Base-by-base conservation (phyloP, 257 asterid genomes). In the Verbena officinalis region DNA sequence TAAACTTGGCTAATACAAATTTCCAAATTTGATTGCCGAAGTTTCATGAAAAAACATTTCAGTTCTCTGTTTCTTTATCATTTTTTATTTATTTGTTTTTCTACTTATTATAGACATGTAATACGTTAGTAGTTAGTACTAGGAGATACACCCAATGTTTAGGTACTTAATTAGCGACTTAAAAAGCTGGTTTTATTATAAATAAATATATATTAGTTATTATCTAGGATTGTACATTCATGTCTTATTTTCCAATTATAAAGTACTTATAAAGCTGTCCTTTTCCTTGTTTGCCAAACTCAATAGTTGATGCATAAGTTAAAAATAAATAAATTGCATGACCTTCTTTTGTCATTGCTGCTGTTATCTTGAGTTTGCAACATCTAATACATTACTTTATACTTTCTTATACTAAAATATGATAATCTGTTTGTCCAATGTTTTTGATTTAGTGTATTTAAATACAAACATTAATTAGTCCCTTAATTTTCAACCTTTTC, bases 401-500 rank as follows among this genome's bases (percentile, higher is more conserved):
- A 55, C 14, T 27, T 2, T 27, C 5, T 27, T 27, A 27, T 36
- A 55, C 14, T 55, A 55, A 55, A 16, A 31, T 15, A 31, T 30
- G 42, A 8, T 55, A n/a, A 6, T 55, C 23, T 31, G n/a, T 24
- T 24, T 5, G 22, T 55, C 14, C 44, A 55, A 54, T n/a, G 39
- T 5, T 24, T 54, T 23, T 24, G 9, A 39, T 24, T 53, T 30
- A 5, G 9, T 55, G 61, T 55, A 30, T 55, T 16, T 15, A 4
- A 36, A 55, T 15, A n/a, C n/a, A n/a, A 13, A 16, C 8, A 8
- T 8, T 14, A 55, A 55, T 39, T 15, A 48, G 58, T 30, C 48
- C 13, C 57, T 62, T 36, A 30, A 30, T 30, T 36, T 62, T 62
- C 68, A 36, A 16, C n/a, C 33, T 11, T 57, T 57, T 57, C 27